Conservation (phyloP, 163 green algal species). For the Chlamydomonas reinhardtii region DNA sequence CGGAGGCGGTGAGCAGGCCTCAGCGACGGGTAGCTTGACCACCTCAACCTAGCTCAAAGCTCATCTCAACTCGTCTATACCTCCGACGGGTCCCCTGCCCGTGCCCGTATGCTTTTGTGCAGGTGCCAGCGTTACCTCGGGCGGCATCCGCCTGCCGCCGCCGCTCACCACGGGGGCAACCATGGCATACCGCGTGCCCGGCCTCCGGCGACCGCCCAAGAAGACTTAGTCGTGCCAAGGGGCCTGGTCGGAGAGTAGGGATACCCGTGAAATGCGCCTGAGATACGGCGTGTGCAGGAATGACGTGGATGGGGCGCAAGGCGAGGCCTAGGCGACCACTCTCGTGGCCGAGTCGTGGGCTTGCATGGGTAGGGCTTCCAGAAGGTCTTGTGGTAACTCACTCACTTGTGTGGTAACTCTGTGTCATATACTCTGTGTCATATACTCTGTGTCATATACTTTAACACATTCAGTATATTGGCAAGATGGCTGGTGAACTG, state of each 20-base stretch:
- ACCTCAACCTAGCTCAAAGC: too few species aligned
- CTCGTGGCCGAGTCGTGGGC: too few species aligned
- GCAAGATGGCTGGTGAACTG: conserved; percentile 17
- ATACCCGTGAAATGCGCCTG: background rate
- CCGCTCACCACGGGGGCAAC: background rate
- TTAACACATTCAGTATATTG: too few species aligned
- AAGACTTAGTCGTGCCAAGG: background rate
- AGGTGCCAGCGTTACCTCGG: background rate
- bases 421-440: too few species aligned
- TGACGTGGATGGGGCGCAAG: background rate
- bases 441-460: too few species aligned
- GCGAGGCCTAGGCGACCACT: too few species aligned
- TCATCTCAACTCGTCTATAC: background rate
- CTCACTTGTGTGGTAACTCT: too few species aligned
- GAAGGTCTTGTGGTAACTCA: background rate
- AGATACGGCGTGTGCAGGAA: background rate
- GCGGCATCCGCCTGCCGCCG: background rate
- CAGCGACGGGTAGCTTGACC: too few species aligned
- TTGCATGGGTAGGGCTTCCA: background rate
- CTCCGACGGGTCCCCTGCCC: too few species aligned
- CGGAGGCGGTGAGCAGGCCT: background rate
- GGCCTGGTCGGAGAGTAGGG: background rate
- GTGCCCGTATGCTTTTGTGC: too few species aligned
- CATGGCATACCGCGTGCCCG: conserved; percentile 8
- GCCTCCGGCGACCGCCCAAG: conserved; percentile 11